Base-by-base conservation (phyloP, 2,329 filamentous ascomycete species). In the Ceratocystis colombiana region DNA sequence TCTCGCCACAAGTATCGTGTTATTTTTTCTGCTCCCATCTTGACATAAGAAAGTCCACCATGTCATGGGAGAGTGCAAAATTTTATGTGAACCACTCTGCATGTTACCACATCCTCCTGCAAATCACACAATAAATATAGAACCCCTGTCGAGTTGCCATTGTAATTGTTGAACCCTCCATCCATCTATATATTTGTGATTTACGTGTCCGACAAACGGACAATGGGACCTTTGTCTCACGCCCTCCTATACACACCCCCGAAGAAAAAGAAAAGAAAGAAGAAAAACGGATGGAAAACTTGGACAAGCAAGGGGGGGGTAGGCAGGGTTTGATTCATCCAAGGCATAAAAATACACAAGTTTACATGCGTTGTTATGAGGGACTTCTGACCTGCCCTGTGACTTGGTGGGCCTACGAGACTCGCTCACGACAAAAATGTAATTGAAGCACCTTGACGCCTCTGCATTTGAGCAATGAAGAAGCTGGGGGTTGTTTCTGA, bases 101-200 rank as follows among this genome's bases (percentile, higher is more conserved):
- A 53, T 53, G 48, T 53, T 28, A 53, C 48, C 48, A 53, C n/a
- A 59, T 59, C n/a, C 53, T 59, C 53, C 53, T 59, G 55, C 7
- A 59, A 59, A 59, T 33, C 55, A 59, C n/a, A 59, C 28, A 59
- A 59, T 20, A 37, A n/a, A 50, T n/a, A 20, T 8, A 50, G 46
- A 20, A 22, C n/a, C 28, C 55, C 33, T 30, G 55, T 59, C 8
- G 2, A n/a, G n/a, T 33, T 59, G 28, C 25, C 25, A 33, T 33
- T 33, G 25, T 59, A 20, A n/a, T 59, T 59, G 55, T 59, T 20
- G 20, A 53, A 37, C 28, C 12, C 7, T 59, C 55, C 10, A 12
- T 15, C 37, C 37, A 41, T 41, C 37, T 12, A 12, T 41, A 12
- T 41, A 41, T 41, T 12, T 41, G 37, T 12, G 4, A 12, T 41